These are phyloP conservation scores for Tricholoma sp. DNA, from an alignment of 768 basidiomycete genomes.

Conservation along the genomic window DNA sequence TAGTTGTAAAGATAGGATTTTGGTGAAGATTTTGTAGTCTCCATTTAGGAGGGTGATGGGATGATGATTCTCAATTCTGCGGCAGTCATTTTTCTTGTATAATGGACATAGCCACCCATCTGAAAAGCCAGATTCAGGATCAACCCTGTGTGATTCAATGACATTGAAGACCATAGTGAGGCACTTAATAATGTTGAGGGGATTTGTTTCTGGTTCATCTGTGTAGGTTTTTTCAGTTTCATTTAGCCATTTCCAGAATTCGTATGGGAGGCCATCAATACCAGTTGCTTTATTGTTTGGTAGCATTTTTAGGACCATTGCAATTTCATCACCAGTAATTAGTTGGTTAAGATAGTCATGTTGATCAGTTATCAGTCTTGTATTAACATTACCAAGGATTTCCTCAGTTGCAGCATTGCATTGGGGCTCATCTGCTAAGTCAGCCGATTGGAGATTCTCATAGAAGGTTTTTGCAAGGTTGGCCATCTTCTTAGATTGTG, in stretches of 20 bases:
- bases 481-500: slow-evolving; percentile 24
- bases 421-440: neutral
- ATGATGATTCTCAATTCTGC: slow-evolving; percentile 27
- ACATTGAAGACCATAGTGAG: slow-evolving; percentile 18
- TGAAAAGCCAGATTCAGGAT: slow-evolving; percentile 9
- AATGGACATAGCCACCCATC: slow-evolving; percentile 35
- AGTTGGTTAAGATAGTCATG: neutral
- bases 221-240: neutral
- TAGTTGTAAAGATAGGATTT: slow-evolving; percentile 7
- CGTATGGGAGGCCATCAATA: slow-evolving; percentile 20
- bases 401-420: slow-evolving; percentile 1
- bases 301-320: slow-evolving; percentile 6
- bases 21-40: slow-evolving; percentile 32
- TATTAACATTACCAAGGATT: neutral
- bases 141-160: slow-evolving; percentile 21
- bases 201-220: neutral
- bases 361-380: neutral
- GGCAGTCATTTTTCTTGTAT: slow-evolving; percentile 34
- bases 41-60: slow-evolving; percentile 33
- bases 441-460: slow-evolving; percentile 19
- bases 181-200: slow-evolving; percentile 9
- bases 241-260: slow-evolving; percentile 15
- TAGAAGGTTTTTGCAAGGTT: slow-evolving; percentile 24
- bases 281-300: slow-evolving; percentile 18
- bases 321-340: slow-evolving; percentile 11